Conservation (phyloP, 148 eudicot species). For the Rhododendron henanense region DNA sequence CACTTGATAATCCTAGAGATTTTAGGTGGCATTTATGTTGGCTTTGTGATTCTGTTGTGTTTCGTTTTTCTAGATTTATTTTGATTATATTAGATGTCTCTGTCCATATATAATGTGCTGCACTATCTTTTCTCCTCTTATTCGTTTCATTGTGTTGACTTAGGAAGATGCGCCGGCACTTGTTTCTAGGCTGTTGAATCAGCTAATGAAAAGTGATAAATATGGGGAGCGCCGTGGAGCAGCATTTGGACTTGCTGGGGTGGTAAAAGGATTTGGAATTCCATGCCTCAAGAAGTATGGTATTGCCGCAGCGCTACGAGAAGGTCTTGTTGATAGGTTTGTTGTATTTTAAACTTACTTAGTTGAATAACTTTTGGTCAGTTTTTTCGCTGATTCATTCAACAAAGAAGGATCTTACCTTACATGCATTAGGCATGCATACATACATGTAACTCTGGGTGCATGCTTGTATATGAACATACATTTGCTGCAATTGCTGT, state of each 20-base stretch:
- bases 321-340: conserved; percentile 82
- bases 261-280: conserved; percentile 79
- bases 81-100: background rate
- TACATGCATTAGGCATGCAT: background rate
- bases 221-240: conserved; percentile 99
- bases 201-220: conserved; percentile 95
- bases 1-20: background rate
- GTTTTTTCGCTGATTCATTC: background rate
- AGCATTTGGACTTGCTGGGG: conserved; percentile 96
- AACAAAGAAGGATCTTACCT: background rate
- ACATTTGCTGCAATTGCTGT: background rate
- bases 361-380: background rate
- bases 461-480: background rate
- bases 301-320: conserved; percentile 52
- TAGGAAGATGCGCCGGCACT: conserved; percentile 86
- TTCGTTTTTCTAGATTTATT: background rate
- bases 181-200: conserved; percentile 70
- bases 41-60: background rate
- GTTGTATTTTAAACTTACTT: background rate
- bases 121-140: conserved; percentile 7
- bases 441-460: background rate
- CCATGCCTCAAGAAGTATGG: conserved; percentile 80
- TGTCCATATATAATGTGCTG: background rate
- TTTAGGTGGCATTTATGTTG: background rate
- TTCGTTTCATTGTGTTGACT: conserved; percentile 16